Percentiles rank a stretch among this genome's conserved stretches.
Conservation (phyloP, 2,329 filamentous ascomycete genomes). For the Setomelanomma holmii region DNA sequence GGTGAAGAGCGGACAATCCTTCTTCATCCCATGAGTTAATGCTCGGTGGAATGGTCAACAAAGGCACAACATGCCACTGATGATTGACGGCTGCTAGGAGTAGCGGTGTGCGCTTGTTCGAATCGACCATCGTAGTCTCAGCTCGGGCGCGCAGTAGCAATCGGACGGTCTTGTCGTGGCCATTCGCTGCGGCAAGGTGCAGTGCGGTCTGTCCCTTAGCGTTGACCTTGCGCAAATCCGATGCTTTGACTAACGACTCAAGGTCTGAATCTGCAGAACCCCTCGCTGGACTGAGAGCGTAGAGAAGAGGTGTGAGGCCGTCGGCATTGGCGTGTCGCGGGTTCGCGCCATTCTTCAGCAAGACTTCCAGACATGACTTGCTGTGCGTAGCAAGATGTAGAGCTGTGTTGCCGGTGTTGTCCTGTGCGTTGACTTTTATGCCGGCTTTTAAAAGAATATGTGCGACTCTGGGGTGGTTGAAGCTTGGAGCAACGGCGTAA, state of each 20-base stretch:
- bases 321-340: slow-evolving; percentile 22
- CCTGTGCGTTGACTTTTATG: slow-evolving; percentile 28
- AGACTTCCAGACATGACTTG: slow-evolving; percentile 29
- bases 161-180: slow-evolving; percentile 27
- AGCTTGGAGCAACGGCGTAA: slow-evolving; percentile 24
- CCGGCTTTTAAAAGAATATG: slow-evolving; percentile 32
- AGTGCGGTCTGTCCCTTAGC: slow-evolving; percentile 27
- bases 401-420: slow-evolving; percentile 34
- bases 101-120: slow-evolving; percentile 37
- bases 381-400: slow-evolving; percentile 35
- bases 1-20: slow-evolving; percentile 42
- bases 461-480: slow-evolving; percentile 25
- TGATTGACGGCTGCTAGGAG: slow-evolving; percentile 36
- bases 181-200: slow-evolving; percentile 39
- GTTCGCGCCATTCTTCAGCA: slow-evolving; percentile 33
- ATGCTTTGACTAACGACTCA: slow-evolving; percentile 30
- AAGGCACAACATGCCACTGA: slow-evolving; percentile 35
- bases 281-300: slow-evolving; percentile 13
- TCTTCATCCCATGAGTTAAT: slow-evolving; percentile 41
- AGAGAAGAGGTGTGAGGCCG: slow-evolving; percentile 32
- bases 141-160: slow-evolving; percentile 30
- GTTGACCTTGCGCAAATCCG: slow-evolving; percentile 26
- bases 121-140: slow-evolving; percentile 30
- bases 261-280: slow-evolving; percentile 32
- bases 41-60: slow-evolving; percentile 38